Base-by-base conservation (phyloP, 2,329 filamentous ascomycete genomes). In the Cryphonectria nitschkei region DNA sequence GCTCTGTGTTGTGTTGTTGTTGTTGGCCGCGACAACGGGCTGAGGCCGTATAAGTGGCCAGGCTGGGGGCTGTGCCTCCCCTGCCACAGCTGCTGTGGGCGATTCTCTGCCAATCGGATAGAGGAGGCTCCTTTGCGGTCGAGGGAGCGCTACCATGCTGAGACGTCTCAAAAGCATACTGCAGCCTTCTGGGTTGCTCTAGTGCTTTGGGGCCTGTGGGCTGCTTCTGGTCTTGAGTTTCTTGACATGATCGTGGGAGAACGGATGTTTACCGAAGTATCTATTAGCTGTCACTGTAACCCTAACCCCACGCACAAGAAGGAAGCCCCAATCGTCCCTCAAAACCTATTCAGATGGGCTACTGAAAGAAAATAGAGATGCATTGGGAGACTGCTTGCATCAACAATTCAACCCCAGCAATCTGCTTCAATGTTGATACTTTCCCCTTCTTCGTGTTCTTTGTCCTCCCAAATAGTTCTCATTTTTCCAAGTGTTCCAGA, bases 101-200 rank as follows among this genome's bases (percentile, higher is more conserved):
- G 41, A n/a, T 32, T 60, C 58, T 46, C 13, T 62, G 64, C 37
- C 46, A 63, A 70, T 72, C 63, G 34, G 52, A 29, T 32, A 39
- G 4, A 13, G 19, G 6, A 26, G 9, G 1, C 7, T 34, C 13
- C 16, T 61, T 39, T 8, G 46, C n/a, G 29, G 54, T 8, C 46
- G 34, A 41, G 67, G 41, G 43, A 34, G 26, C 39, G 39, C 41
- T n/a, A 32, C 19, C 67, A 66, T 66, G 34, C 32, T 68, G 67
- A 68, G 67, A 68, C 67, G 67, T 68, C 43, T 68, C 67, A 68
- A 50, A 50, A 62, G 41, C n/a, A 29, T 32, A 52, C 41, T 68
- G 67, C 56, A 68, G 60, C 67, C 67, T 62, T 52, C 29, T 39
- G 50, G 46, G 19, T 11, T 14, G 46, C 50, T 39, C 29, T 56